Percentiles rank a stretch among this genome's conserved stretches.
phyloP scores from a whole-genome alignment of 2,329 filamentous ascomycete species.

The Fusarium goolgardi region DNA sequence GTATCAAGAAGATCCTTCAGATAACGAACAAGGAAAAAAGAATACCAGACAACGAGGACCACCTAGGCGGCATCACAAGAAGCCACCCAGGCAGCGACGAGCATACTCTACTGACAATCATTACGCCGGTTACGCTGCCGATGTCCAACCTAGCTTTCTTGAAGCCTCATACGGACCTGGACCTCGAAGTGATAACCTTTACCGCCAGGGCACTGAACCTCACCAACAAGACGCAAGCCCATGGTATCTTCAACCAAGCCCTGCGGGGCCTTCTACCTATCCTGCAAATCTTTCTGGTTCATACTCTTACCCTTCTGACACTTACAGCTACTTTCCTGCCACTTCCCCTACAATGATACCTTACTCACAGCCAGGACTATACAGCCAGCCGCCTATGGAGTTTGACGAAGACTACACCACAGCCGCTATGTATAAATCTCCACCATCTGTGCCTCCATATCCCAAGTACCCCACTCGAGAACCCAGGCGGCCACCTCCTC shows the following conservation, averaged over 20 bases:
- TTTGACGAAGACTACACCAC: not conserved
- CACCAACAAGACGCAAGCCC: not conserved
- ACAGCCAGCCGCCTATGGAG: not conserved
- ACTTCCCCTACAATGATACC: not conserved
- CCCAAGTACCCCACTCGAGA: not conserved
- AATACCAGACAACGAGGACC: not conserved
- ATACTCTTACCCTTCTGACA: slow-evolving; percentile 1
- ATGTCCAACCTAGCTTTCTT: not conserved
- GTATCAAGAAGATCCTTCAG: not conserved
- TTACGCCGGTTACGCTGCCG: not conserved
- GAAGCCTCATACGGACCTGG: not conserved
- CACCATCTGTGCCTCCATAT: not conserved
- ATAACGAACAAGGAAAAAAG: not conserved
- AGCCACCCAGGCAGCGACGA: not conserved
- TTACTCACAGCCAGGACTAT: not conserved
- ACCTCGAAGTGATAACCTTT: not conserved
- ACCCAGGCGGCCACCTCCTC: not conserved
- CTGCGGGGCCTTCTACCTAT: not conserved
- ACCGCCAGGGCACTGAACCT: not conserved
- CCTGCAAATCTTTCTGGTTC: not conserved
- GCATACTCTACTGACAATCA: slow-evolving; percentile 1
- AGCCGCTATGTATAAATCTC: not conserved
- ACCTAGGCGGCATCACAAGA: not conserved
- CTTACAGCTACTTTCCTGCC: not conserved
- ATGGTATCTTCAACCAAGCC: not conserved